Evolutionary conservation across 768 basidiomycete genomes (phyloP).

Genomic region (Holtermanniella nyarrowii): DNA sequence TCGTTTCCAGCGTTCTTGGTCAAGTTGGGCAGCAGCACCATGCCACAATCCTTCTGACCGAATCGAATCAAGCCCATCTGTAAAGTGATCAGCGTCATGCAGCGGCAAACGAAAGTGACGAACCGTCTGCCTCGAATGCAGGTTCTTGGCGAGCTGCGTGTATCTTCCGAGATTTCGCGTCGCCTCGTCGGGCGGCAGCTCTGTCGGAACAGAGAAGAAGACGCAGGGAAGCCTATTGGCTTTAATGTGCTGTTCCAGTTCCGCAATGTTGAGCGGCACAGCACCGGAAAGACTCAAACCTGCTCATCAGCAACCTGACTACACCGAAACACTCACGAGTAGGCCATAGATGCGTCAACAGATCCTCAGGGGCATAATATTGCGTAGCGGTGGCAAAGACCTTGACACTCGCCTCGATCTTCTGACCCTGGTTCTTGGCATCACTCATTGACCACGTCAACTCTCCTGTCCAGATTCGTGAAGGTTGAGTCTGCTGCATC

Average conservation of each 20-base stretch:
- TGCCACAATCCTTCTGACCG: not conserved
- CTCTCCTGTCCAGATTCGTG: not conserved
- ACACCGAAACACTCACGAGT: not conserved
- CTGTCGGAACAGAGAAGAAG: not conserved
- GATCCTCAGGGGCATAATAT: not conserved
- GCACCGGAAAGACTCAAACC: not conserved
- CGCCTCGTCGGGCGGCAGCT: not conserved
- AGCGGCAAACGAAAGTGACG: not conserved
- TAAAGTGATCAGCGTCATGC: not conserved
- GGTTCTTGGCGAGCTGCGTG: not conserved
- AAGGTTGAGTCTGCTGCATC: not conserved
- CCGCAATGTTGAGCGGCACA: not conserved
- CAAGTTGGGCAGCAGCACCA: not conserved
- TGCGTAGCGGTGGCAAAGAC: not conserved
- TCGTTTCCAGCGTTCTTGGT: not conserved
- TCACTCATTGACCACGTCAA: not conserved
- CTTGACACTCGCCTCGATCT: not conserved
- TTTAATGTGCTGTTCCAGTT: not conserved
- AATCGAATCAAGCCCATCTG: not conserved
- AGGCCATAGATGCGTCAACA: not conserved
- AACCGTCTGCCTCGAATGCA: not conserved
- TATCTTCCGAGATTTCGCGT: not conserved
- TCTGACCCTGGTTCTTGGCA: not conserved
- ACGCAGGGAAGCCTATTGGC: not conserved
- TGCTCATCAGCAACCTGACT: not conserved